Base-by-base conservation (phyloP, 164 flowering plant genomes). In the Taxillus chinensis region DNA sequence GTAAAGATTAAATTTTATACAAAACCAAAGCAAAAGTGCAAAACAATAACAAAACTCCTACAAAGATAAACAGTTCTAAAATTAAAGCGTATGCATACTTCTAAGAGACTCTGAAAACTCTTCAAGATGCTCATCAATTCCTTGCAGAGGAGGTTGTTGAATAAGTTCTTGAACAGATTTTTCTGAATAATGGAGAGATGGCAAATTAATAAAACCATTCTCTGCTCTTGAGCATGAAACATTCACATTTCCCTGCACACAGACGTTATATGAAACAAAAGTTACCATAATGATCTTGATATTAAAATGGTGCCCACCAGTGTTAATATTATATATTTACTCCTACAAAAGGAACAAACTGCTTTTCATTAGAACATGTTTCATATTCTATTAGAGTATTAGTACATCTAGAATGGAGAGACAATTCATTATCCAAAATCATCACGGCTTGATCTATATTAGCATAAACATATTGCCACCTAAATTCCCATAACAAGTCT, bases 41-140 rank as follows among this genome's bases (percentile, higher is more conserved):
- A n/a, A 13, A 8, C 39, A n/a, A 50, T 41, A 50, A 27, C 27
- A 27, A 27, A 27, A 27, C 27, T 27, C 27, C 27, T 27, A 0
- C 14, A 14, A 9, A 46, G 15, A 55, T 2, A 27, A 9, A 14
- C 14, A 27, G 17, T 13, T 66, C 39, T 56, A 46, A 48, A 60
- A n/a, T 17, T 11, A 41, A 68, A 68, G 59, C 15, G 58, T 15
- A 10, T 61, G 39, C 83, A 69, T 85, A 92, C 98, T 89, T 78
- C 95, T 80, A 68, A 93, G n/a, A 55, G 97, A 87, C 78, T 93
- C 99, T 39, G 97, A 87, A 71, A 90, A 93, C 77, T 93, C 99
- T 63, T 83, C 62, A 56, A 89, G 92, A 79, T 93, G 95, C 40
- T 90, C 95, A 76, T 93, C 99, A 63, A 62, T 66, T 61, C 80